Percentiles rank a stretch among this genome's conserved stretches.
phyloP scores from a whole-genome alignment of 768 basidiomycete species.

The Suillus clintonianus region DNA sequence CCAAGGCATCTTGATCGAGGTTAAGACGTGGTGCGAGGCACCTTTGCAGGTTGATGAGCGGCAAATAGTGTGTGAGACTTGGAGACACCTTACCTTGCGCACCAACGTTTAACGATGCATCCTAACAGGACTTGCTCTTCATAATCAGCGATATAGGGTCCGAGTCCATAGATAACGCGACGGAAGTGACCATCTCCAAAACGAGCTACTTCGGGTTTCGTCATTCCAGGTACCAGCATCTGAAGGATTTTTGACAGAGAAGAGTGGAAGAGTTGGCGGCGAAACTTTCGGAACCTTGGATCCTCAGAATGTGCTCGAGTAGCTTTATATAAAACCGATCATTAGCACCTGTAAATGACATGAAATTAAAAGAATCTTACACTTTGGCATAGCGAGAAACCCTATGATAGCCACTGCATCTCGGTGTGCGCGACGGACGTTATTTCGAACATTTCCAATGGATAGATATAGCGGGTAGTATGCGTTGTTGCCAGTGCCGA shows the following conservation, averaged over 20 bases:
- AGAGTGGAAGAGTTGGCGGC: conserved; percentile 31
- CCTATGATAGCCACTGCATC: conserved; percentile 17
- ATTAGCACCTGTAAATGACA: no score
- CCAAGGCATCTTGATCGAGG: conserved; percentile 21
- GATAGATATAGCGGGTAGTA: conserved; percentile 28
- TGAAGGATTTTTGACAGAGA: conserved; percentile 28
- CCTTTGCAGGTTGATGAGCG: conserved; percentile 10
- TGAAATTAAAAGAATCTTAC: not conserved
- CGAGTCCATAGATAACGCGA: conserved; percentile 33
- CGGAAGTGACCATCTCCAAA: conserved; percentile 36
- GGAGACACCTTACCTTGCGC: conserved; percentile 27
- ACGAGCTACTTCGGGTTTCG: conserved; percentile 18
- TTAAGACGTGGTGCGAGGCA: conserved; percentile 22
- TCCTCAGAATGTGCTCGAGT: conserved; percentile 7
- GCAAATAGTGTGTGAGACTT: not conserved
- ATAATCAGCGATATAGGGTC: conserved; percentile 43
- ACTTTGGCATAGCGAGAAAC: conserved; percentile 24
- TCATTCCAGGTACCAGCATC: conserved; percentile 28
- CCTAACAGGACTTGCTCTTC: conserved; percentile 38
- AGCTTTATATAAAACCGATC: no score
- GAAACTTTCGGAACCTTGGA: conserved; percentile 28
- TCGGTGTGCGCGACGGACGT: conserved; percentile 20
- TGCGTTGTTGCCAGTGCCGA: conserved; percentile 23
- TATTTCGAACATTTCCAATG: conserved; percentile 22
- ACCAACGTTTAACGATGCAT: conserved; percentile 38